Base-by-base conservation (phyloP, 2,329 filamentous ascomycete genomes). In the Botrytis fabae region DNA sequence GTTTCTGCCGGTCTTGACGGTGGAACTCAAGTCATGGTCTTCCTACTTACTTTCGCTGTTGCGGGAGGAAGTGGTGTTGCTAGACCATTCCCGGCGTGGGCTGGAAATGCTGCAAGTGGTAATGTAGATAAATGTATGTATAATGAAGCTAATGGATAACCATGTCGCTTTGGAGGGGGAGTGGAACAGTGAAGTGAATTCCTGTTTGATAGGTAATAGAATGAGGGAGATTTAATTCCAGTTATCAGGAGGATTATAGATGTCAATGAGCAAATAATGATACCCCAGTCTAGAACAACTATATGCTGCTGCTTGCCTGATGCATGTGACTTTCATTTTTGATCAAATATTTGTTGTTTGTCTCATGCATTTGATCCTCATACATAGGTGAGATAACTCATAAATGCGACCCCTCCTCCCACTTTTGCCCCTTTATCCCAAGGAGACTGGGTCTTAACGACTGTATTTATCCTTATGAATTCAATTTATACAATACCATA, bases 1-100 rank as follows among this genome's bases (percentile, higher is more conserved):
- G 88, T 91, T 0, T 92, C 91, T 25, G 91, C 91, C 0, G 92
- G 89, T 0, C 83, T 94, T 46, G 92, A 93, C 81, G 88, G 88
- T 69, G 92, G 91, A 22, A 85, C 93, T 14, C 88, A 90, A 22
- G 81, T 93, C 20, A 87, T 86, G 54, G 91, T 91, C 0, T 87
- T 94, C 51, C 81, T 93, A 72, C 90, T 93, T 72, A 92, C 93
- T 83, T 89, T 93, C 78, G 86, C 89, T 4, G 77, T 78, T 59
- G 79, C 83, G 78, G 80, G 80, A 28, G 80, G 76, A 8, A 75
- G 74, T 72, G 79, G 80, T 18, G 76, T 74, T 18, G 70, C 73
- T 20, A 69, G 75, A 51, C 60, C 69, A 14, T 81, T 81, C 74
- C 80, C 80, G 16, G 16, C 59, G 12, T 77, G 75, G 75, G 68